These are phyloP conservation scores for Pestalotiopsis sp. DNA, from an alignment of 2,329 filamentous ascomycete species.

Conservation along the genomic window DNA sequence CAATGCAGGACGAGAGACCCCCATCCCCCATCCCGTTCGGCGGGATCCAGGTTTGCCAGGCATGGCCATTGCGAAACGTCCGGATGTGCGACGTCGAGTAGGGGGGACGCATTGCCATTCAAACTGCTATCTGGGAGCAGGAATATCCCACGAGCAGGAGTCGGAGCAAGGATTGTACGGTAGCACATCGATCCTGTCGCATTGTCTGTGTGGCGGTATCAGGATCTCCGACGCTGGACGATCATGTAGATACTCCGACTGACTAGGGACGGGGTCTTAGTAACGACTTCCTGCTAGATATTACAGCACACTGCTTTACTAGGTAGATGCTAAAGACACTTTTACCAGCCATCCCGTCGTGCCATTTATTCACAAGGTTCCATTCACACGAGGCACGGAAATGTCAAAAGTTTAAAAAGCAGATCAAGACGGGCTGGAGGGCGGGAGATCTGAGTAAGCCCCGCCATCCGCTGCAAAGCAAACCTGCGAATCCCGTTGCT, in stretches of 20 bases:
- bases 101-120: background rate
- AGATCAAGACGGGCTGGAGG: background rate
- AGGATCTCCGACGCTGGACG: background rate
- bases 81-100: background rate
- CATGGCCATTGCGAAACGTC: conserved; percentile 8
- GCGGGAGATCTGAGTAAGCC: conserved; percentile 3
- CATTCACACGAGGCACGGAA: background rate
- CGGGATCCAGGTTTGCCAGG: conserved; percentile 1
- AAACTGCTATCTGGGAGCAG: background rate
- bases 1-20: background rate
- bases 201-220: background rate
- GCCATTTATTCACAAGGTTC: background rate
- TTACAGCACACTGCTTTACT: background rate
- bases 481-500: background rate
- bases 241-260: background rate
- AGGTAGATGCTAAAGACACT: too few species aligned
- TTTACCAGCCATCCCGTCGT: background rate
- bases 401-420: background rate
- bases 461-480: background rate
- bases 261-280: background rate
- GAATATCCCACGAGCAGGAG: background rate
- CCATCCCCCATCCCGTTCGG: conserved; percentile 1
- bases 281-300: background rate
- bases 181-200: background rate
- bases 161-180: background rate